phyloP scores from a whole-genome alignment of 768 basidiomycete genomes.

The Lyophyllum decastes region DNA sequence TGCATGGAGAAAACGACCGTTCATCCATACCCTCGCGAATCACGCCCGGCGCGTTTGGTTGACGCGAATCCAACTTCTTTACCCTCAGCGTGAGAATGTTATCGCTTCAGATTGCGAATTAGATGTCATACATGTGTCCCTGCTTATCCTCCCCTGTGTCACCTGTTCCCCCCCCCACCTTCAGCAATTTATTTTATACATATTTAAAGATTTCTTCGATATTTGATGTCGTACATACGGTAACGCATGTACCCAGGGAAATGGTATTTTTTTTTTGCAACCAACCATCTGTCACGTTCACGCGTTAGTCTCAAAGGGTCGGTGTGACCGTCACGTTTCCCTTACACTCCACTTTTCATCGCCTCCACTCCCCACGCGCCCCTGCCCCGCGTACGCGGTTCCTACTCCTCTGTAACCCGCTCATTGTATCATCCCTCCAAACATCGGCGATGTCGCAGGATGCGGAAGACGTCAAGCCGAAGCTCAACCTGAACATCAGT shows the following conservation, averaged over 20 bases:
- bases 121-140: no score
- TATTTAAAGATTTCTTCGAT: no score
- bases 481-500: constrained; percentile 60
- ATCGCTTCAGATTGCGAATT: not conserved
- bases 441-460: constrained; percentile 44
- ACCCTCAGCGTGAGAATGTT: not conserved
- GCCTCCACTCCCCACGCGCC: constrained; percentile 2
- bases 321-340: constrained; percentile 12
- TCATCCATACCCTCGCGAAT: not conserved
- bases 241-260: no score
- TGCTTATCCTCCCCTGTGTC: no score
- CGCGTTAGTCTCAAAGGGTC: not conserved
- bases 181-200: no score
- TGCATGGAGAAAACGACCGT: not conserved
- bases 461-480: constrained; percentile 66
- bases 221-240: no score
- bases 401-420: not conserved
- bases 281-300: constrained; percentile 3
- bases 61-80: no score
- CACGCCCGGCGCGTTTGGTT: not conserved
- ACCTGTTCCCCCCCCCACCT: no score
- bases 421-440: not conserved
- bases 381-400: constrained; percentile 5
- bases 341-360: not conserved
- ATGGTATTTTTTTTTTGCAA: no score